phyloP scores from a whole-genome alignment of 2,329 filamentous ascomycete genomes.

The Sodiomyces alkalinus region DNA sequence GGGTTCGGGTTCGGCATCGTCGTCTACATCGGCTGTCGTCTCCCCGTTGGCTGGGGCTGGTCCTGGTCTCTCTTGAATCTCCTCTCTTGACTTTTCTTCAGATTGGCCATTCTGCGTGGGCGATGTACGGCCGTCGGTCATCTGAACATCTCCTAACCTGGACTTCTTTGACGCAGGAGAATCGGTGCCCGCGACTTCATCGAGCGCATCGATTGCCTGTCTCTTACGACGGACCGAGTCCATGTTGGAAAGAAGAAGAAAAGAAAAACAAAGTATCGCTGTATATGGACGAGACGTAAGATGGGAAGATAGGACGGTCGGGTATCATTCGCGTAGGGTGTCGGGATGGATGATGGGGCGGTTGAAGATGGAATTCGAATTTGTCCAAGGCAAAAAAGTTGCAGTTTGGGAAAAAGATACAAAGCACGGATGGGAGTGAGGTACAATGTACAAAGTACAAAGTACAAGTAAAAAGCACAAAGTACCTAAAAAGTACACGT shows the following conservation, averaged over 20 bases:
- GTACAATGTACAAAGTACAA: no score
- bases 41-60: conserved; percentile 9
- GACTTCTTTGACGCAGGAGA: conserved; percentile 47
- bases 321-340: no score
- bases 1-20: conserved; percentile 13
- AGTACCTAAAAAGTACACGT: no score
- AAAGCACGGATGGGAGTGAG: no score
- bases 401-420: background rate
- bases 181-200: conserved; percentile 35
- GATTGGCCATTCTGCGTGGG: conserved; percentile 2
- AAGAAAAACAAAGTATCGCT: background rate
- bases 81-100: conserved; percentile 2
- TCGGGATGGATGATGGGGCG: background rate
- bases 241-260: conserved; percentile 2
- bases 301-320: no score
- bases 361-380: no score
- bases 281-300: no score
- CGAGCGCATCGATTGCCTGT: conserved; percentile 43
- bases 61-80: conserved; percentile 9
- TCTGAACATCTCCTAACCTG: conserved; percentile 27
- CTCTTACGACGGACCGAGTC: conserved; percentile 29
- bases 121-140: conserved; percentile 9
- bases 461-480: no score
- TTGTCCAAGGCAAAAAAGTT: background rate
- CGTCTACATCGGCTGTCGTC: background rate